Conservation (phyloP, 2,329 filamentous ascomycete genomes). For the Ophiosphaerella herpotricha region DNA sequence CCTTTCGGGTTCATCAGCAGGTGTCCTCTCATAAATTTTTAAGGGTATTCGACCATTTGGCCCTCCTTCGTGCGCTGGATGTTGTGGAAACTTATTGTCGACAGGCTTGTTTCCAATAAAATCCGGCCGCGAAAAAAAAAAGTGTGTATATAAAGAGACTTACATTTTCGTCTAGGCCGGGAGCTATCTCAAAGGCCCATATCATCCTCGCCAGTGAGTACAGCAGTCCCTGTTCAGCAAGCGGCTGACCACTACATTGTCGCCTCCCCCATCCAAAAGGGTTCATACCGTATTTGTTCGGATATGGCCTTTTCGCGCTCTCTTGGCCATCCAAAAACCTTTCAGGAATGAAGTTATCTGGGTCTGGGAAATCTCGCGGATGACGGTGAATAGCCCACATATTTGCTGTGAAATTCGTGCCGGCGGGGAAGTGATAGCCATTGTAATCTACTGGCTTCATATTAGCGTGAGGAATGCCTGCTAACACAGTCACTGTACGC, state of each 20-base stretch:
- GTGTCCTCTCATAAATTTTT: too few species aligned
- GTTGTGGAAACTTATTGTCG: too few species aligned
- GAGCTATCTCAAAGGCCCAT: neutral
- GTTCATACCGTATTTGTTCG: slow-evolving; percentile 28
- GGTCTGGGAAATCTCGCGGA: slow-evolving; percentile 33
- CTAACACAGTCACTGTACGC: slow-evolving; percentile 15
- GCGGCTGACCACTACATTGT: slow-evolving; percentile 42
- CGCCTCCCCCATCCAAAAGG: slow-evolving; percentile 44
- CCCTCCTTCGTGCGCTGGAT: too few species aligned
- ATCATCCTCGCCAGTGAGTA: slow-evolving; percentile 6
- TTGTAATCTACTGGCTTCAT: slow-evolving; percentile 34
- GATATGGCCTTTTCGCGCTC: slow-evolving; percentile 22
- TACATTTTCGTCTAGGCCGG: slow-evolving; percentile 1
- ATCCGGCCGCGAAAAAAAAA: too few species aligned
- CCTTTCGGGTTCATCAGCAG: too few species aligned
- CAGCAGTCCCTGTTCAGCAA: slow-evolving; percentile 37
- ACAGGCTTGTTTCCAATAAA: too few species aligned
- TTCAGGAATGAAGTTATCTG: slow-evolving; percentile 40
- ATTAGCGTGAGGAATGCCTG: slow-evolving; percentile 19
- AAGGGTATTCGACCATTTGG: too few species aligned
- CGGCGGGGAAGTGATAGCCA: slow-evolving; percentile 33
- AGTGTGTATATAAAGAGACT: neutral
- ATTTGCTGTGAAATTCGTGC: slow-evolving; percentile 41
- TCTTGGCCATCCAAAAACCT: slow-evolving; percentile 42
- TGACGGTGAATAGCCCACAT: slow-evolving; percentile 28